A percentile compares a stretch with the other conserved stretches of the same genome.
Conservation (phyloP, 768 basidiomycete species). For the Rhodotorula babjevae region DNA sequence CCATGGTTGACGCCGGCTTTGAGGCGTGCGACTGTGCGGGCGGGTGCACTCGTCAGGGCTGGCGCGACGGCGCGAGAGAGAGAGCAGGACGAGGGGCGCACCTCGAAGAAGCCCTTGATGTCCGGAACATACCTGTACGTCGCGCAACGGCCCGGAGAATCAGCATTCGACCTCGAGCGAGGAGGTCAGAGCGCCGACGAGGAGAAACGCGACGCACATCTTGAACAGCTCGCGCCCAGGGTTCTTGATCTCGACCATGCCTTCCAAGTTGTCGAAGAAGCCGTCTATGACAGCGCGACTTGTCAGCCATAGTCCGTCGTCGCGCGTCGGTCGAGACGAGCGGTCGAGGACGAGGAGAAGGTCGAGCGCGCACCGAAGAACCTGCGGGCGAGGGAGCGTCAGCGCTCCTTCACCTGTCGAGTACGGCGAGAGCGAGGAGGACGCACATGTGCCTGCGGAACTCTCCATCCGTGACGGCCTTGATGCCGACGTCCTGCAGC, state of each 20-base stretch:
- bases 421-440: background rate
- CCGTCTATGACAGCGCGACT: constrained; percentile 49
- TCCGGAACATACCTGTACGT: constrained; percentile 32
- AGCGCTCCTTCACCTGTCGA: no score
- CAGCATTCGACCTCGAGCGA: no score
- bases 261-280: constrained; percentile 63
- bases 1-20: constrained; percentile 32
- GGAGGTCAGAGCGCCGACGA: no score
- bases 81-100: background rate
- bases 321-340: no score
- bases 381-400: background rate
- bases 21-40: constrained; percentile 14
- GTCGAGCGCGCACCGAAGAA: background rate
- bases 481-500: constrained; percentile 24
- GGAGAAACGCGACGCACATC: background rate
- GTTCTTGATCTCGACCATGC: constrained; percentile 51
- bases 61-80: background rate
- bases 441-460: constrained; percentile 35
- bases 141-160: rapidly evolving
- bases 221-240: constrained; percentile 34
- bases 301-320: no score
- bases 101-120: constrained; percentile 32
- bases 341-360: background rate
- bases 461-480: constrained; percentile 42
- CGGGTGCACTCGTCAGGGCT: background rate